These are phyloP conservation scores for Cyphellophora europaea DNA, from an alignment of 2,329 filamentous ascomycete genomes.

Conservation along the genomic window DNA sequence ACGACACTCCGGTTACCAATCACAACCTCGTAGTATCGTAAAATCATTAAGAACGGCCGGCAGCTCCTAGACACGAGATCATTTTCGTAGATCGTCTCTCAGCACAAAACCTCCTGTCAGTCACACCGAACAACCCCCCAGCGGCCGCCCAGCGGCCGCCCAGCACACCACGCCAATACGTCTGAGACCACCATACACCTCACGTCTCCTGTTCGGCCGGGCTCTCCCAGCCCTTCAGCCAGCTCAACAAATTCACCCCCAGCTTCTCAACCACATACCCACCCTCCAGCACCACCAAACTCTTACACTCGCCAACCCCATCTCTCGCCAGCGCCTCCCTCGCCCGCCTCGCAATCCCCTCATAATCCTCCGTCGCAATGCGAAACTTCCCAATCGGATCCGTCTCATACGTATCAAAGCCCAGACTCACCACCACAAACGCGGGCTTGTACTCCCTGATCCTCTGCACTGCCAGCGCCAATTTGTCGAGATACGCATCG, in stretches of 20 bases:
- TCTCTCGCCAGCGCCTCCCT: slow-evolving; percentile 3
- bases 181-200: too few relatives aligned
- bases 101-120: too few relatives aligned
- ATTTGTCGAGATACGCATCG: slow-evolving; percentile 13
- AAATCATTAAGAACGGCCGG: too few relatives aligned
- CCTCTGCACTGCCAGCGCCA: slow-evolving; percentile 9
- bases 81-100: too few relatives aligned
- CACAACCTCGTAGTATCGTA: too few relatives aligned
- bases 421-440: slow-evolving; percentile 17
- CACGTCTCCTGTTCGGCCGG: neutral
- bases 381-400: slow-evolving; percentile 18
- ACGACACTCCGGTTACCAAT: too few relatives aligned
- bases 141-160: too few relatives aligned
- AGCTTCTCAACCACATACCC: slow-evolving; percentile 19
- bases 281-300: slow-evolving; percentile 17
- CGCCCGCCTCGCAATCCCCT: slow-evolving; percentile 11
- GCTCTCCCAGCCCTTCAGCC: slow-evolving; percentile 16
- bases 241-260: slow-evolving; percentile 17
- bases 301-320: slow-evolving; percentile 1
- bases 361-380: slow-evolving; percentile 18
- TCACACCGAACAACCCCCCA: too few relatives aligned
- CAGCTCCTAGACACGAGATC: too few relatives aligned
- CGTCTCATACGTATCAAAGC: slow-evolving; percentile 19
- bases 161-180: too few relatives aligned
- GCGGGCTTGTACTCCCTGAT: slow-evolving; percentile 10